These are phyloP conservation scores for Ophiostoma sp. DNA, from an alignment of 2,329 filamentous ascomycete genomes.

Conservation along the genomic window DNA sequence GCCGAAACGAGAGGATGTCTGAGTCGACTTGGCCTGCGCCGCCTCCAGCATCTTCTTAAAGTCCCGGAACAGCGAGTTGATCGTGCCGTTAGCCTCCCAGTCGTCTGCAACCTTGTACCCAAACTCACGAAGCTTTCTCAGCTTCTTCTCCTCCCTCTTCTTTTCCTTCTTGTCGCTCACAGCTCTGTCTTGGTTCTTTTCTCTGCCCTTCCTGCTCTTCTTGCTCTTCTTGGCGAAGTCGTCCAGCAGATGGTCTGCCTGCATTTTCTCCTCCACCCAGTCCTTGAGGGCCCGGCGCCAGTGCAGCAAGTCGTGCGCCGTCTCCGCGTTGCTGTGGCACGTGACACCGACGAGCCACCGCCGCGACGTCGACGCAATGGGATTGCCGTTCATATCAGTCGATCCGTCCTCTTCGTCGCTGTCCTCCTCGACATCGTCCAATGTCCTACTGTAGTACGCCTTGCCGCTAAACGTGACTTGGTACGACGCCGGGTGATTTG, in stretches of 20 bases:
- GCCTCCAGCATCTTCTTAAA: slow-evolving; percentile 59
- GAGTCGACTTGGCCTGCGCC: slow-evolving; percentile 43
- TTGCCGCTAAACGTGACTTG: slow-evolving; percentile 58
- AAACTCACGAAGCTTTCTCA: slow-evolving; percentile 51
- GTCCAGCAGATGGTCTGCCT: slow-evolving; percentile 35
- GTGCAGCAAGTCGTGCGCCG: slow-evolving; percentile 66
- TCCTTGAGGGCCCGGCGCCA: slow-evolving; percentile 72
- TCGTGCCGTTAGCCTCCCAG: slow-evolving; percentile 56
- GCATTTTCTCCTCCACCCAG: slow-evolving; percentile 61
- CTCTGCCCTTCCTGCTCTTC: not conserved
- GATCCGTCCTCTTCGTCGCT: slow-evolving; percentile 26
- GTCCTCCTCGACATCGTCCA: slow-evolving; percentile 53
- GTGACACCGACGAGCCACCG: slow-evolving; percentile 38
- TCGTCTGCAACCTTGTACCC: slow-evolving; percentile 58
- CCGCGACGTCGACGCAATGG: slow-evolving; percentile 36
- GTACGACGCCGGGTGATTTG: slow-evolving; percentile 60
- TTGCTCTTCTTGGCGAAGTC: slow-evolving; percentile 39
- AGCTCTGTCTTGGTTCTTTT: not conserved
- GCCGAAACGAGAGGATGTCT: slow-evolving; percentile 22
- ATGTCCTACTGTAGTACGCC: slow-evolving; percentile 59
- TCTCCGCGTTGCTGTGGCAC: slow-evolving; percentile 52
- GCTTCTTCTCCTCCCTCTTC: not conserved
- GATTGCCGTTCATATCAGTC: slow-evolving; percentile 33
- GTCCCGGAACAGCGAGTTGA: slow-evolving; percentile 57
- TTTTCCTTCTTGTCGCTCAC: not conserved